phyloP scores from a whole-genome alignment of 495 filamentous ascomycete species.

The Neurospora sp. region DNA sequence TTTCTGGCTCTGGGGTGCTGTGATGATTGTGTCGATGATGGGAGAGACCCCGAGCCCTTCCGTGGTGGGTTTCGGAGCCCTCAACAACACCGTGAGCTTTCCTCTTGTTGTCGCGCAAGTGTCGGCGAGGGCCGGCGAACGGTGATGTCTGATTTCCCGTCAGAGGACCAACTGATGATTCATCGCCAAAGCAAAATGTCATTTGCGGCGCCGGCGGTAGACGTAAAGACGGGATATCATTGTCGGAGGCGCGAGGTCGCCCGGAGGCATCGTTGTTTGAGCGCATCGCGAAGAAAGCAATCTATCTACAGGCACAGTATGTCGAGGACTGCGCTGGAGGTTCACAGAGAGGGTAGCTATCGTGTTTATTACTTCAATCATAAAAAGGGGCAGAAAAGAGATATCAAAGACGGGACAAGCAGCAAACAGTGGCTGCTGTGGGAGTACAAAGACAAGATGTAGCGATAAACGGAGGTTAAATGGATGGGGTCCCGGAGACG shows the following conservation, averaged over 20 bases:
- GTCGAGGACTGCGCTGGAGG: background rate
- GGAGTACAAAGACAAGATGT: background rate
- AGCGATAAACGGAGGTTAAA: background rate
- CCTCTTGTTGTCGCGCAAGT: constrained; percentile 26
- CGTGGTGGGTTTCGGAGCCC: background rate
- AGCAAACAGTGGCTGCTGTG: background rate
- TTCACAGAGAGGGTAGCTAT: background rate
- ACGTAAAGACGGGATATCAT: constrained; percentile 18
- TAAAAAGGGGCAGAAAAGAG: background rate
- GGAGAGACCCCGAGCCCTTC: background rate
- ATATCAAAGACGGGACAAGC: background rate
- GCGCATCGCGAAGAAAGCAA: background rate
- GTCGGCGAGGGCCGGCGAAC: constrained; percentile 15
- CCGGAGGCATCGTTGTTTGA: constrained; percentile 17
- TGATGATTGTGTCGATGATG: background rate
- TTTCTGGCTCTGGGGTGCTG: constrained; percentile 1
- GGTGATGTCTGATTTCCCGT: constrained; percentile 13
- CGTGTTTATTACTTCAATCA: background rate
- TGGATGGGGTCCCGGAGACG: background rate
- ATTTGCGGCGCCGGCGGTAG: constrained; percentile 32
- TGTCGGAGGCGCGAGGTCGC: constrained; percentile 16
- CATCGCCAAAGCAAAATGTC: constrained; percentile 47
- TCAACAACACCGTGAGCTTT: background rate
- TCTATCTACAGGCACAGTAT: background rate
- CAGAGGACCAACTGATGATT: constrained; percentile 39